These are phyloP conservation scores for Scedosporium aurantiacum DNA, from an alignment of 2,329 filamentous ascomycete genomes.

Conservation along the genomic window DNA sequence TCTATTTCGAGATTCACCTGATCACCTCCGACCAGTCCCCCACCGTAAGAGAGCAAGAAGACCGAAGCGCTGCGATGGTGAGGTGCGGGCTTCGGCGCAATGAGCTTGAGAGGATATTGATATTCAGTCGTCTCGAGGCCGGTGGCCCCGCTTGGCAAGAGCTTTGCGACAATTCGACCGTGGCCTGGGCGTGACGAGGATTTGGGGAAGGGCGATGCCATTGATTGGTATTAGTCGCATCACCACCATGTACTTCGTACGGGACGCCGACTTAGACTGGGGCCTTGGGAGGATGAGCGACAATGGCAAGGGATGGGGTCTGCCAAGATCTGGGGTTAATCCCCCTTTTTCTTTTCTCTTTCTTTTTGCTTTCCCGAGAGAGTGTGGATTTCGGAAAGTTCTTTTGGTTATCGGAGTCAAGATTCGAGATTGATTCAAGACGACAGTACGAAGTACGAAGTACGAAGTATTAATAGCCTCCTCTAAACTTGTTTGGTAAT, in stretches of 20 bases:
- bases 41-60: slow-evolving; percentile 89
- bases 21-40: slow-evolving; percentile 83
- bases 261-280: no score
- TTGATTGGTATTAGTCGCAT: slow-evolving; percentile 13
- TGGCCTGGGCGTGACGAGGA: slow-evolving; percentile 66
- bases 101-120: slow-evolving; percentile 90
- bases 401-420: no score
- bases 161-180: slow-evolving; percentile 62
- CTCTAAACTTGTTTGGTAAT: no score
- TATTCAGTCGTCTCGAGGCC: slow-evolving; percentile 68
- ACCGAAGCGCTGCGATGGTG: slow-evolving; percentile 61
- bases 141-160: slow-evolving; percentile 61
- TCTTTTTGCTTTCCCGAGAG: no score
- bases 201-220: slow-evolving; percentile 64
- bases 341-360: no score
- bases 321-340: no score
- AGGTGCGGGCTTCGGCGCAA: slow-evolving; percentile 62
- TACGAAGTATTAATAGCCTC: no score
- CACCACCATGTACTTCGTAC: neutral
- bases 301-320: no score
- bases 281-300: no score
- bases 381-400: no score
- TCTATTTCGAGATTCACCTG: slow-evolving; percentile 61
- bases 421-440: no score
- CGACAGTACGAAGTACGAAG: no score